Evolutionary conservation across 225 moss, liverwort and hornwort genomes (phyloP).

Genomic region (Polytrichum commune): DNA sequence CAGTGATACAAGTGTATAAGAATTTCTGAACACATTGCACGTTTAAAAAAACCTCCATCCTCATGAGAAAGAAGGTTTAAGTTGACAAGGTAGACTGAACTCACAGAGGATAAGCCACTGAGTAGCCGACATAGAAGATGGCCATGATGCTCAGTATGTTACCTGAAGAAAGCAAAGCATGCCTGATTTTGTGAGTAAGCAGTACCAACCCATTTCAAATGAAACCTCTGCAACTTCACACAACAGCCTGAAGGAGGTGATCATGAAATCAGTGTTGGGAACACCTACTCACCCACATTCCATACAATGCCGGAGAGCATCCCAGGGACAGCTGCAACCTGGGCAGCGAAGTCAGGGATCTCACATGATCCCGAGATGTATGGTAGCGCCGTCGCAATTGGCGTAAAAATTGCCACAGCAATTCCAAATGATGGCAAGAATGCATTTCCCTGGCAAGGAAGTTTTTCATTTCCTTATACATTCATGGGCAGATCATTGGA

Average conservation of each 20-base stretch:
- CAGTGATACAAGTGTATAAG: no score
- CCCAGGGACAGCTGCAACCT: slow-evolving; percentile 55
- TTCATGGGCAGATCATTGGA: no score
- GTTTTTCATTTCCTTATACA: no score
- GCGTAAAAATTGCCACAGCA: slow-evolving; percentile 55
- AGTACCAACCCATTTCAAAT: neutral
- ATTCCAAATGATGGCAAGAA: slow-evolving; percentile 76
- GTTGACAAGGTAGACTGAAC: slow-evolving; percentile 10
- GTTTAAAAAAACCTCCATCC: no score
- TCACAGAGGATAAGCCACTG: slow-evolving; percentile 70
- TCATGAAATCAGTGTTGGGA: neutral
- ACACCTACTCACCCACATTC: slow-evolving; percentile 53
- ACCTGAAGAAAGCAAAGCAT: slow-evolving; percentile 29
- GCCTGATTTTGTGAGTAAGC: no score
- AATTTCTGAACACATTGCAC: no score
- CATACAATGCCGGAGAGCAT: slow-evolving; percentile 66
- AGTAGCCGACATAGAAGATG: slow-evolving; percentile 52
- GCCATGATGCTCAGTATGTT: slow-evolving; percentile 65
- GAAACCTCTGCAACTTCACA: neutral
- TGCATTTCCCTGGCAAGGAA: slow-evolving; percentile 39
- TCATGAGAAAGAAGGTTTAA: neutral
- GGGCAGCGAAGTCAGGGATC: slow-evolving; percentile 50
- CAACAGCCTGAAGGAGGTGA: no score
- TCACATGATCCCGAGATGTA: slow-evolving; percentile 45
- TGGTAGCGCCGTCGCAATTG: slow-evolving; percentile 52